A percentile compares a stretch with the other conserved stretches of the same genome.
Evolutionary conservation across 768 basidiomycete species (phyloP).

Genomic region (Glaciozyma martinii): DNA sequence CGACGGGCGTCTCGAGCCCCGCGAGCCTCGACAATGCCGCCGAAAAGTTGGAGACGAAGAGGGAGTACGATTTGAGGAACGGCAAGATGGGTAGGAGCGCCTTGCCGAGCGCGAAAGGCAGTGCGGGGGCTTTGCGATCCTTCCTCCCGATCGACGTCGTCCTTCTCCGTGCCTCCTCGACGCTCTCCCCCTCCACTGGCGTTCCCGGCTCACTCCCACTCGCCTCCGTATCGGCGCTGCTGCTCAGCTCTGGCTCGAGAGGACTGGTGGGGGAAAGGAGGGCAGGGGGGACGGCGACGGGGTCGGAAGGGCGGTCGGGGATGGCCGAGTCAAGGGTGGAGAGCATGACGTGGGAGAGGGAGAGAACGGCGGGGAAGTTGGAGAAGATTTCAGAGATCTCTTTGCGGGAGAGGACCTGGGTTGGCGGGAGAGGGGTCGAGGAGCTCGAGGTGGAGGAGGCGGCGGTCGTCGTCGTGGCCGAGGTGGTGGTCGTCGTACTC

Average conservation of each 20-base stretch:
- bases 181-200: not conserved
- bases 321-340: slow-evolving; percentile 23
- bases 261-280: not conserved
- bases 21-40: slow-evolving; percentile 19
- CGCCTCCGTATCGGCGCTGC: slow-evolving; percentile 4
- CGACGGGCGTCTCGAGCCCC: slow-evolving; percentile 7
- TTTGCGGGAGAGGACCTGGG: slow-evolving; percentile 20
- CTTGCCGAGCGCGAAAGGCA: slow-evolving; percentile 19
- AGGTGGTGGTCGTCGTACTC: no score
- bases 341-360: slow-evolving; percentile 29
- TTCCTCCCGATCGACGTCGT: not conserved
- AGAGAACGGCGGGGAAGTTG: slow-evolving; percentile 33
- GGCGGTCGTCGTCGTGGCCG: no score
- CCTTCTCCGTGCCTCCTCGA: not conserved
- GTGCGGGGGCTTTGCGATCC: not conserved
- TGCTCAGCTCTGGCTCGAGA: slow-evolving; percentile 8
- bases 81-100: slow-evolving; percentile 31
- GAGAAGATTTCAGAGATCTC: slow-evolving; percentile 31
- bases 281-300: slow-evolving; percentile 7
- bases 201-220: not conserved
- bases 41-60: slow-evolving; percentile 33
- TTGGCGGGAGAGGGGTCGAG: not conserved
- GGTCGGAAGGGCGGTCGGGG: slow-evolving; percentile 7
- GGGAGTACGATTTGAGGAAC: slow-evolving; percentile 34
- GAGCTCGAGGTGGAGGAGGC: no score